Evolutionary conservation across 768 basidiomycete genomes (phyloP), one percentile per base, ranked within the genome.

Genomic region (Mycena epipterygia): DNA sequence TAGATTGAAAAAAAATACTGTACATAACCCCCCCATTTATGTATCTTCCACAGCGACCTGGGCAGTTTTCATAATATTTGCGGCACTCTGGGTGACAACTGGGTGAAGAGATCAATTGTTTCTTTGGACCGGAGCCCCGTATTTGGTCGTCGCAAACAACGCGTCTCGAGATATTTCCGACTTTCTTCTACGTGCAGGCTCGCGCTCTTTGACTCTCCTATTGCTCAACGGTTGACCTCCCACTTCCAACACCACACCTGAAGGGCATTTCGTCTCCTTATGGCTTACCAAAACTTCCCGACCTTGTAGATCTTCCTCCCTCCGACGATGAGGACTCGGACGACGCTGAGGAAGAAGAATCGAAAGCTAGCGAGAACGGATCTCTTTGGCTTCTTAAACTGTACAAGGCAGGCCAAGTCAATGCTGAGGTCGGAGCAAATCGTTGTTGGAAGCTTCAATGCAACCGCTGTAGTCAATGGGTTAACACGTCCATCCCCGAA

Each of bases 381-480:
- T 4, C 52, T 3, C 13, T 41, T 17, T 25, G 29, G 7, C 25
- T 61, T 3, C 59, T 61, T 17, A 4, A 33, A 6, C 25, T 61
- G 11, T 42, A 42, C 30, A 5, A 16, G 4, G 59, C 59, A 33
- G 59, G 59, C 11, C 8, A 61, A 3, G 13, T 61, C 44, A 48
- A 5, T 12, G 30, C 44, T 3, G 27, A n/a, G 25, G 32, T 33
- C 23, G 48, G 32, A 23, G 48, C 5, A 13, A 64, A 53, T n/a
- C 32, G 33, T 2, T 61, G 59, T 30, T 65, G 64, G 64, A 1
- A 19, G 14, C 6, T 65, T 2, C 16, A 56, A 30, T 67, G 65
- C 46, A 56, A 56, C 13, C 32, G 21, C 30, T 67, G 65, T 23
- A 8, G 23, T 14, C 1, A 46, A 4, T 67, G 55, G 55, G 25